Percentiles rank a stretch among this genome's conserved stretches.
Evolutionary conservation across 805 yeast genomes (phyloP).

Genomic region (Metschnikowia dekortorum): DNA sequence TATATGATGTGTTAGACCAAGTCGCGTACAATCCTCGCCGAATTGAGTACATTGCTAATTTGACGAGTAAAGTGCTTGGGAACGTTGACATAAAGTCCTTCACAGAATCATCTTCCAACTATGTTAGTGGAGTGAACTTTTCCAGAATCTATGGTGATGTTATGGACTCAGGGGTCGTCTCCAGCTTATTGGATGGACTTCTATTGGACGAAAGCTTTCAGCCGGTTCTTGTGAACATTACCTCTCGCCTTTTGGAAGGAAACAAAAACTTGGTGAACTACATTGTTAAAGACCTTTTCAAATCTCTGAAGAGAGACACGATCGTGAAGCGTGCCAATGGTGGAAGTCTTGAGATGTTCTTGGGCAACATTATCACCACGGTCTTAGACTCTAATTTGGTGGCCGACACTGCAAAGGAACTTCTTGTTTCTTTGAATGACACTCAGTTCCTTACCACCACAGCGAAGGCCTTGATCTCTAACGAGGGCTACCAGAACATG

Average conservation of each 20-base stretch:
- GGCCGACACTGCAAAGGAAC: slow-evolving; percentile 22
- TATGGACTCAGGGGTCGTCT: slow-evolving; percentile 31
- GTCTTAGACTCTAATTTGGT: slow-evolving; percentile 28
- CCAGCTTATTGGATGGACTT: slow-evolving; percentile 33
- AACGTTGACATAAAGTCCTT: slow-evolving; percentile 11
- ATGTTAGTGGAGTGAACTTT: slow-evolving; percentile 11
- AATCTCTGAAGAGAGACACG: slow-evolving; percentile 16
- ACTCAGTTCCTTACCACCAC: slow-evolving; percentile 38
- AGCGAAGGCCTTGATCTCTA: slow-evolving; percentile 31
- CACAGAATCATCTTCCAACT: slow-evolving; percentile 5
- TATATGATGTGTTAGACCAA: slow-evolving; percentile 33
- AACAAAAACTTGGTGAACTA: slow-evolving; percentile 25
- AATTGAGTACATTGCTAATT: slow-evolving; percentile 27
- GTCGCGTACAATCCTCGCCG: slow-evolving; percentile 28
- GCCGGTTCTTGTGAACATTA: slow-evolving; percentile 29
- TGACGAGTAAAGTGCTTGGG: slow-evolving; percentile 23
- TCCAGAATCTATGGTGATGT: slow-evolving; percentile 23
- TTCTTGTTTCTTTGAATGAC: slow-evolving; percentile 34
- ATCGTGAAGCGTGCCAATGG: slow-evolving; percentile 14
- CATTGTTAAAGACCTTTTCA: slow-evolving; percentile 21
- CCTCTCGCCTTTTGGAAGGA: slow-evolving; percentile 27
- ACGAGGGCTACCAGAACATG: slow-evolving; percentile 33
- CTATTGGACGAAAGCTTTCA: slow-evolving; percentile 31
- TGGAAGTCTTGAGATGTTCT: slow-evolving; percentile 25
- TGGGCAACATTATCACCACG: slow-evolving; percentile 25